Evolutionary conservation across 192 early-diverging fungal species (phyloP).

Genomic region (Chytriomyces sp.): DNA sequence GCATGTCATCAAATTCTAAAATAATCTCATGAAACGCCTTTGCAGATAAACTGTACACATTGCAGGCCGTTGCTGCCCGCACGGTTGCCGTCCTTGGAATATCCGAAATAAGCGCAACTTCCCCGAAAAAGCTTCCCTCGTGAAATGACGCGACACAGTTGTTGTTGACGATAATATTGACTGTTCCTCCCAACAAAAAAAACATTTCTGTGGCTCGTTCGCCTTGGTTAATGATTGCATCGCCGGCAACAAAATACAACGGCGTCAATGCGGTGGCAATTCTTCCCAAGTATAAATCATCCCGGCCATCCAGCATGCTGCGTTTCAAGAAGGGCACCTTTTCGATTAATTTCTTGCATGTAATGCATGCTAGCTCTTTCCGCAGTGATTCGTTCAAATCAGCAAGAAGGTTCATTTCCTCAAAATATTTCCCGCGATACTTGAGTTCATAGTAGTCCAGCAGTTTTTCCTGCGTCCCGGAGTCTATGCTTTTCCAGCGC

Average conservation of each 20-base stretch:
- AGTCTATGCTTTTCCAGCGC: conserved; percentile 29
- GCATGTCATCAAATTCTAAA: conserved; percentile 33
- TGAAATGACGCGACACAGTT: conserved; percentile 23
- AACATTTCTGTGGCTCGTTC: conserved; percentile 45
- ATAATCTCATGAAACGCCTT: conserved; percentile 33
- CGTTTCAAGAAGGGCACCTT: conserved; percentile 44
- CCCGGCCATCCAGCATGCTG: conserved; percentile 31
- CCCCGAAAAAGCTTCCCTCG: conserved; percentile 45
- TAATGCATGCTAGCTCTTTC: conserved; percentile 40
- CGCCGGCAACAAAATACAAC: conserved; percentile 35
- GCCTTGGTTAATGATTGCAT: conserved; percentile 35
- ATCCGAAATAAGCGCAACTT: conserved; percentile 35
- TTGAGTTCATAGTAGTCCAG: conserved; percentile 41
- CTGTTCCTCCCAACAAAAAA: conserved; percentile 35
- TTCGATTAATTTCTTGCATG: conserved; percentile 36
- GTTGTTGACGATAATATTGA: conserved; percentile 38
- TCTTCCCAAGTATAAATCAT: conserved; percentile 36
- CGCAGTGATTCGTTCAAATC: conserved; percentile 39
- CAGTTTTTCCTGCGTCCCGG: conserved; percentile 16
- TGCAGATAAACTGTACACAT: conserved; percentile 22
- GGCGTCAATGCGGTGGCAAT: conserved; percentile 31
- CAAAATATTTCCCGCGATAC: conserved; percentile 43
- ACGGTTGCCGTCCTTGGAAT: conserved; percentile 36
- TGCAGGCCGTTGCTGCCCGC: conserved; percentile 16
- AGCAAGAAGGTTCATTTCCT: conserved; percentile 24